Evolutionary conservation across 345 rosid genomes (phyloP).

Genomic region (Hirschfeldia incana): DNA sequence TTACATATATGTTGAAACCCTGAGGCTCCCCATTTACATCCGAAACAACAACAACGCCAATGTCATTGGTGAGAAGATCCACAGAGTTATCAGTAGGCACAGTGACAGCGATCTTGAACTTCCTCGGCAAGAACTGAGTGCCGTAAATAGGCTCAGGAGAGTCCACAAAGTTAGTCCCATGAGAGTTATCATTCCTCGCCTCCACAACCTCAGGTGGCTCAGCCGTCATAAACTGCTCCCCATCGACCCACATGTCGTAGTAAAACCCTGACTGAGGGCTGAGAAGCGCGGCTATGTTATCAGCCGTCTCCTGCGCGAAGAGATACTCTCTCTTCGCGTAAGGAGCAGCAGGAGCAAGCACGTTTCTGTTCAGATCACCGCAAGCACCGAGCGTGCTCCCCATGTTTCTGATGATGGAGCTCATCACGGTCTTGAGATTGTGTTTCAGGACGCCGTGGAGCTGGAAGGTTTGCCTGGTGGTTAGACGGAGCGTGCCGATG

Average conservation of each 20-base stretch:
- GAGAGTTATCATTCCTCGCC: constrained; percentile 87
- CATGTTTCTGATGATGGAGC: constrained; percentile 71
- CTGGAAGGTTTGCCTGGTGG: constrained; percentile 93
- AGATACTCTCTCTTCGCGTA: constrained; percentile 58
- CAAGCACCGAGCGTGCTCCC: constrained; percentile 96
- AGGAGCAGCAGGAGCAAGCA: constrained; percentile 95
- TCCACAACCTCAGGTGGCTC: constrained; percentile 85
- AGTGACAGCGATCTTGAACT: constrained; percentile 88
- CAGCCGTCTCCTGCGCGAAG: constrained; percentile 86
- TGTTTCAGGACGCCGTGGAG: constrained; percentile 91
- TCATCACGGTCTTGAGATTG: constrained; percentile 88
- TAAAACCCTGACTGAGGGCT: constrained; percentile 95
- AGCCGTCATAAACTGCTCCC: constrained; percentile 79
- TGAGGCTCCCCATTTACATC: constrained; percentile 82
- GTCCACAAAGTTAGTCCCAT: constrained; percentile 85
- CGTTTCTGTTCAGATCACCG: constrained; percentile 94
- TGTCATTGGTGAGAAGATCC: constrained; percentile 84
- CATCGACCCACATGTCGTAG: constrained; percentile 97
- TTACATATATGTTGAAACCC: constrained; percentile 84
- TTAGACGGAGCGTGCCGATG: constrained; percentile 80
- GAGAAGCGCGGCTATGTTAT: constrained; percentile 80
- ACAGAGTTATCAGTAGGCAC: constrained; percentile 91
- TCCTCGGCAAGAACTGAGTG: constrained; percentile 92
- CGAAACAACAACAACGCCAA: constrained; percentile 74
- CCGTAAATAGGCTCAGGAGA: constrained; percentile 95